Conservation (phyloP, 2,329 filamentous ascomycete species). For the Trichoderma endophyticum region DNA sequence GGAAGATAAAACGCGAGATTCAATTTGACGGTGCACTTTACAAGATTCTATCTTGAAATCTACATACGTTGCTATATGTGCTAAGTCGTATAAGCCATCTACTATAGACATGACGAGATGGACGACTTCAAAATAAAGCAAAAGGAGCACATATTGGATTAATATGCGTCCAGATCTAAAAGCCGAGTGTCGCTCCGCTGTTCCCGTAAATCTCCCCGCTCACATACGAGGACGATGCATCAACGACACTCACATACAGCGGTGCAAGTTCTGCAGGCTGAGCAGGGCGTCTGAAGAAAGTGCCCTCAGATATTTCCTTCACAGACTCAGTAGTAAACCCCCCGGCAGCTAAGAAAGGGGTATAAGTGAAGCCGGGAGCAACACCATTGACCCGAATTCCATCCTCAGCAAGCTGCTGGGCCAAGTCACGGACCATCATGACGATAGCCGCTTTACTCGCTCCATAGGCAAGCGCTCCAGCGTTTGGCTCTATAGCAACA, state of each 20-base stretch:
- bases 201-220: background rate
- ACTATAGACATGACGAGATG: background rate
- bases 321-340: background rate
- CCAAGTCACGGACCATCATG: background rate
- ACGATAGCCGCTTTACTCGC: background rate
- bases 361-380: background rate
- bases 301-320: background rate
- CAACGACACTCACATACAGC: background rate
- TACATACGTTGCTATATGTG: background rate
- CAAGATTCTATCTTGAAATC: background rate
- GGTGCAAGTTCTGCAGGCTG: background rate
- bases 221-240: background rate
- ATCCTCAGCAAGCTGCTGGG: background rate
- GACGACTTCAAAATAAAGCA: background rate
- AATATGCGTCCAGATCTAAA: background rate
- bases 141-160: background rate
- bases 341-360: background rate
- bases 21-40: background rate
- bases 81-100: background rate
- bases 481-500: background rate
- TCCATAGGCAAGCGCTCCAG: background rate
- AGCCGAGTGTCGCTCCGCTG: background rate
- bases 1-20: background rate
- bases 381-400: background rate
- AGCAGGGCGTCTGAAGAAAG: background rate